phyloP scores from a whole-genome alignment of 805 yeast genomes.

The Metschnikowia picachoensis region DNA sequence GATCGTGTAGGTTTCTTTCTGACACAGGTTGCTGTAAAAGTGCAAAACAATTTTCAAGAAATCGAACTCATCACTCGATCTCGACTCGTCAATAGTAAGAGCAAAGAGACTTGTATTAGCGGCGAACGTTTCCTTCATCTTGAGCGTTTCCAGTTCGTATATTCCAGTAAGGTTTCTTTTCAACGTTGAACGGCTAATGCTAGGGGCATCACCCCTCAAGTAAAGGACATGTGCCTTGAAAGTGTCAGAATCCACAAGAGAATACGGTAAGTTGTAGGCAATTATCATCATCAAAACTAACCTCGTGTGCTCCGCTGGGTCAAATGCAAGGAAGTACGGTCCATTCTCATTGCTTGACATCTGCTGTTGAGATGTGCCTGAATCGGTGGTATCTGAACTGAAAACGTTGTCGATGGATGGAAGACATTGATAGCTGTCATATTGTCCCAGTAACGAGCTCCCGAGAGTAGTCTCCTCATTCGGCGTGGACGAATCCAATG shows the following conservation, averaged over 20 bases:
- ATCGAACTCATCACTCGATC: background rate
- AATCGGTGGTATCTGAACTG: no score
- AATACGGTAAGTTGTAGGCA: background rate
- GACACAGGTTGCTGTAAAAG: background rate
- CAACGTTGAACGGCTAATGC: background rate
- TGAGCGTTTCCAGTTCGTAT: constrained; percentile 1
- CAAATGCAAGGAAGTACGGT: background rate
- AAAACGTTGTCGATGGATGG: no score
- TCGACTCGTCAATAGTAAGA: constrained; percentile 3
- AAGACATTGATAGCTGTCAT: no score
- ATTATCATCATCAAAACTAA: background rate
- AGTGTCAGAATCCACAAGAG: background rate
- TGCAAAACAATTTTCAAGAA: background rate
- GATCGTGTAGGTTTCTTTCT: constrained; percentile 1
- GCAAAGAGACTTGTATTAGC: background rate
- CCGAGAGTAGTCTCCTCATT: background rate
- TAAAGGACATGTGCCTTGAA: background rate
- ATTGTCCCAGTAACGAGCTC: no score
- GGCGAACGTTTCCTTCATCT: background rate
- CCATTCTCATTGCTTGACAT: background rate
- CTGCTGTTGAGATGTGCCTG: background rate
- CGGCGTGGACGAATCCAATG: background rate
- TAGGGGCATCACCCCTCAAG: background rate
- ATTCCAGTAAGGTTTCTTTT: background rate
- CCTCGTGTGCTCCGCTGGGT: background rate